These are phyloP conservation scores for Chalciporus sphaerocephalus DNA, from an alignment of 768 basidiomycete species.

Conservation along the genomic window DNA sequence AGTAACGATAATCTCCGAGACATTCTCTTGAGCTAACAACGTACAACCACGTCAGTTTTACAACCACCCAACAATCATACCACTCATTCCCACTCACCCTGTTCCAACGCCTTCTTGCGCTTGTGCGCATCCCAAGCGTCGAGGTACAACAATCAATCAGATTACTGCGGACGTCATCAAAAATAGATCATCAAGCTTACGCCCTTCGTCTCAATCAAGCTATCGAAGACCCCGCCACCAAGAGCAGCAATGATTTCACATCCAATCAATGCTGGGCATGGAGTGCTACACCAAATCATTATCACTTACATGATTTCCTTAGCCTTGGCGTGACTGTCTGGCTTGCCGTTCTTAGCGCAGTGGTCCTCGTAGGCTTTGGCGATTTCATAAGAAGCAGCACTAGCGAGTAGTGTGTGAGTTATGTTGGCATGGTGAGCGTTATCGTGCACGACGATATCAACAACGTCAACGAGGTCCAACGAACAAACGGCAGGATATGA, in stretches of 20 bases:
- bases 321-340: conserved; percentile 19
- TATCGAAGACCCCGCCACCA: conserved; percentile 3
- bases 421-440: background rate
- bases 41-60: too few relatives aligned
- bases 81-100: too few relatives aligned
- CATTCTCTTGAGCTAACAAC: too few relatives aligned
- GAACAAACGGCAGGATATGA: too few relatives aligned
- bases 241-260: conserved; percentile 9
- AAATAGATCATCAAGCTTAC: conserved; percentile 12
- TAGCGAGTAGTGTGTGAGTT: too few relatives aligned
- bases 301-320: conserved; percentile 22
- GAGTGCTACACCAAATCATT: too few relatives aligned
- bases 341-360: conserved; percentile 10
- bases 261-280: background rate
- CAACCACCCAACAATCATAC: too few relatives aligned
- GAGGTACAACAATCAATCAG: background rate
- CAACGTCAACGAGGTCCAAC: too few relatives aligned
- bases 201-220: conserved; percentile 18
- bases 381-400: too few relatives aligned
- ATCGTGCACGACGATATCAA: too few relatives aligned
- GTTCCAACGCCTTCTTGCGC: background rate
- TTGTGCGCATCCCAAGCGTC: conserved; percentile 5
- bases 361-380: conserved; percentile 20
- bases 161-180: too few relatives aligned
- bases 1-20: too few relatives aligned